Evolutionary conservation across 2,329 filamentous ascomycete genomes (phyloP).

Genomic region (Fusarium sp.): DNA sequence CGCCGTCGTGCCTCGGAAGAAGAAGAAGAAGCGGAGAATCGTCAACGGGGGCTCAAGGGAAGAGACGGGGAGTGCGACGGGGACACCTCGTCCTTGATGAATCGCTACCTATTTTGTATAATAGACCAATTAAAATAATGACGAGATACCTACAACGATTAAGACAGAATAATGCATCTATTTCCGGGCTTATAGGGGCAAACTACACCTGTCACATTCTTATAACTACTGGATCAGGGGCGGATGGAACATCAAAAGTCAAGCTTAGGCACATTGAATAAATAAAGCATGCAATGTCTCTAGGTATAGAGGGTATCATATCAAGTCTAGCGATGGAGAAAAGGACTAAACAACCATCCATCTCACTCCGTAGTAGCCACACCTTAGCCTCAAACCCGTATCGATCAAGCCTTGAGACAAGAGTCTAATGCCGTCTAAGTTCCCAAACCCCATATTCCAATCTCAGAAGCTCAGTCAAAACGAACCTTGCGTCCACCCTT

Average conservation of each 20-base stretch:
- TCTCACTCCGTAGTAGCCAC: background rate
- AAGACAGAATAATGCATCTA: background rate
- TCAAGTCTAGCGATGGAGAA: constrained; percentile 26
- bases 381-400: background rate
- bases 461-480: constrained; percentile 41
- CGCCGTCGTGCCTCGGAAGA: constrained; percentile 73
- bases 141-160: constrained; percentile 38
- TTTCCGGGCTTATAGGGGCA: background rate
- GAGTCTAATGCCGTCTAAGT: background rate
- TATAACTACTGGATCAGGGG: background rate
- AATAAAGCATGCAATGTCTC: constrained; percentile 2
- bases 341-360: background rate
- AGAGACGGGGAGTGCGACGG: constrained; percentile 66
- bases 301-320: constrained; percentile 44
- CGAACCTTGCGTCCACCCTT: constrained; percentile 62
- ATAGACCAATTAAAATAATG: constrained; percentile 39
- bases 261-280: background rate
- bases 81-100: constrained; percentile 60
- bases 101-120: background rate
- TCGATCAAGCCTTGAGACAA: background rate
- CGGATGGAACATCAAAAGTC: background rate
- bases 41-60: constrained; percentile 61
- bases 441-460: background rate
- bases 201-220: background rate
- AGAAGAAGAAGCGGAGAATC: constrained; percentile 77